These are phyloP conservation scores for Isabelozyma rhagii DNA, from an alignment of 805 yeast species.

Conservation along the genomic window DNA sequence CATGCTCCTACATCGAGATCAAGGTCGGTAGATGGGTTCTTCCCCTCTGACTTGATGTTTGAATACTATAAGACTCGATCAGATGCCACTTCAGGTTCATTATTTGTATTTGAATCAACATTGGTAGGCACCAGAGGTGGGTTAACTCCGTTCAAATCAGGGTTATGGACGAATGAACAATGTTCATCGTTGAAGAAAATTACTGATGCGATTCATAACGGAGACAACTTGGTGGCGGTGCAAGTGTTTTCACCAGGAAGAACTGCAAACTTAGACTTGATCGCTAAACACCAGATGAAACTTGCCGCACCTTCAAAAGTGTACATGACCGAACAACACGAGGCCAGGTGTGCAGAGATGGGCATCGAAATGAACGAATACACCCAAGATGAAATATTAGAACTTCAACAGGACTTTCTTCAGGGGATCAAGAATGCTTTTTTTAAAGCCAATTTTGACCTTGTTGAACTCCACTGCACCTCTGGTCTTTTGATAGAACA, in stretches of 20 bases:
- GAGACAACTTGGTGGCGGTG: conserved; percentile 37
- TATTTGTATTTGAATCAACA: conserved; percentile 7
- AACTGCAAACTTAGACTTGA: conserved; percentile 22
- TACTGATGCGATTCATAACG: conserved; percentile 5
- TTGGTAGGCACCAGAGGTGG: conserved; percentile 6
- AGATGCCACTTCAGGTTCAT: neutral
- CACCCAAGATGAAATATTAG: conserved; percentile 5
- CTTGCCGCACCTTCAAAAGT: conserved; percentile 14
- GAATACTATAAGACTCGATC: conserved; percentile 30
- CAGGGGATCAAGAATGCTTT: neutral
- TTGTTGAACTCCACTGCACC: conserved; percentile 39
- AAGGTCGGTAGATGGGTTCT: conserved; percentile 16
- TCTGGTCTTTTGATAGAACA: conserved; percentile 39
- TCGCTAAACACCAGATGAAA: conserved; percentile 17
- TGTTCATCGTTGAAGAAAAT: conserved; percentile 1
- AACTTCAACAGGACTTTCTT: conserved; percentile 1
- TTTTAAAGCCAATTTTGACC: conserved; percentile 20
- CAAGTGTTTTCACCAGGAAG: conserved; percentile 59
- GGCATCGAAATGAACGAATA: conserved; percentile 1
- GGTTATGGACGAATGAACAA: conserved; percentile 2
- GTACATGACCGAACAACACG: conserved; percentile 11
- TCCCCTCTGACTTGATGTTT: conserved; percentile 26
- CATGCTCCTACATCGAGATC: conserved; percentile 26
- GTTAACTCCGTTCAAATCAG: conserved; percentile 4
- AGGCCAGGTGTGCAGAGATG: conserved; percentile 5